Conservation (phyloP, 495 filamentous ascomycete genomes). For the Daldinia bambusicola region DNA sequence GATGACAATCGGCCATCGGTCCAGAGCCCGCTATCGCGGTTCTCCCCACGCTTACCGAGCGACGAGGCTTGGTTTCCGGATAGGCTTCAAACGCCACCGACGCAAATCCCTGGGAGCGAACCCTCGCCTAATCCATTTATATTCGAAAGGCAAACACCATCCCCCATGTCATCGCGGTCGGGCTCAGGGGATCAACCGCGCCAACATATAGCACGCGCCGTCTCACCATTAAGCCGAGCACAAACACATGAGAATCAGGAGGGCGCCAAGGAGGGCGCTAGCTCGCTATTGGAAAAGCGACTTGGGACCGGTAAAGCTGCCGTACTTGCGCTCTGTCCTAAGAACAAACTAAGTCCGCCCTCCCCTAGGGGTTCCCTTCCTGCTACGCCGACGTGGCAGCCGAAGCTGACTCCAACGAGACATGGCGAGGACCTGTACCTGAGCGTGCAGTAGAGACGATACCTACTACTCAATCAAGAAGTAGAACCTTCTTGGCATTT, state of each 20-base stretch:
- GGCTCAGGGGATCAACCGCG: conserved; percentile 11
- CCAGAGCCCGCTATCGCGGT: conserved; percentile 23
- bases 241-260: conserved; percentile 39
- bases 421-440: conserved; percentile 55
- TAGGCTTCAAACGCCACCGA: conserved; percentile 32
- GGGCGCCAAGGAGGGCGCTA: conserved; percentile 35
- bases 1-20: conserved; percentile 2
- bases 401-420: conserved; percentile 56
- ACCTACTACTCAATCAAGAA: not conserved
- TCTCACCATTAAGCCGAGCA: conserved; percentile 35
- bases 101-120: conserved; percentile 35
- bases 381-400: conserved; percentile 61
- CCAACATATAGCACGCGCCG: conserved; percentile 19
- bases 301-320: conserved; percentile 59
- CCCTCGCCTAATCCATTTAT: conserved; percentile 33
- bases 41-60: conserved; percentile 17
- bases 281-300: conserved; percentile 60
- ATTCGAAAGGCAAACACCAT: conserved; percentile 33
- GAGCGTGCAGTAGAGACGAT: conserved; percentile 49
- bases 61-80: conserved; percentile 22
- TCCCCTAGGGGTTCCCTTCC: conserved; percentile 49
- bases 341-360: conserved; percentile 33
- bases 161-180: conserved; percentile 33
- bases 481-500: not conserved
- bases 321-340: conserved; percentile 49